A percentile compares a stretch with the other conserved stretches of the same genome.
These are phyloP conservation scores for Cyclostephanos invisitatus DNA, from an alignment of 108 stramenopile genomes.

Conservation along the genomic window DNA sequence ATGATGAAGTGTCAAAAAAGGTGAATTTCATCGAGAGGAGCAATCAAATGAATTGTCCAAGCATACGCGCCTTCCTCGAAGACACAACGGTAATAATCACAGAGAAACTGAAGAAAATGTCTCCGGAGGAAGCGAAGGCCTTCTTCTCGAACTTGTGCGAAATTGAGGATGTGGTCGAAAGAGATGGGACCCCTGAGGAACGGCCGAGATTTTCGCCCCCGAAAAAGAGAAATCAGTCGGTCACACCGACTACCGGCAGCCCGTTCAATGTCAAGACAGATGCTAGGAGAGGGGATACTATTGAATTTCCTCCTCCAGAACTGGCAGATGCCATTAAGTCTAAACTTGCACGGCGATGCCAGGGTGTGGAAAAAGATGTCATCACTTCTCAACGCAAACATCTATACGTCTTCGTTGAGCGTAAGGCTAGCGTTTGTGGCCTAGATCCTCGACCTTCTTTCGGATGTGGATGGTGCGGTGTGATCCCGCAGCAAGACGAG, in stretches of 20 bases:
- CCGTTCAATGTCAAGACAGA: no score
- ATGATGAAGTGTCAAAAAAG: background rate
- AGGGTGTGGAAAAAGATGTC: background rate
- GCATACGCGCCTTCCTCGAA: background rate
- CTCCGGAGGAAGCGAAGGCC: background rate
- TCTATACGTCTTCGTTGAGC: slow-evolving; percentile 4
- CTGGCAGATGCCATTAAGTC: no score
- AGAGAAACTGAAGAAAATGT: slow-evolving; percentile 3
- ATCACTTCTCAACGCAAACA: no score
- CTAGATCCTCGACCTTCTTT: slow-evolving; percentile 23
- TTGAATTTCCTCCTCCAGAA: no score
- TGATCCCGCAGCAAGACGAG: background rate
- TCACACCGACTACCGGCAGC: no score
- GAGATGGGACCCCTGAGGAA: background rate
- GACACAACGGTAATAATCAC: background rate
- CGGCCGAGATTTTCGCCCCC: background rate
- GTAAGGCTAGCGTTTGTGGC: slow-evolving; percentile 1
- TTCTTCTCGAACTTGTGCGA: slow-evolving; percentile 1
- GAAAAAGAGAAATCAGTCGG: no score
- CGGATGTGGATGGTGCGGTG: slow-evolving; percentile 21
- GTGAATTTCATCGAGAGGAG: background rate
- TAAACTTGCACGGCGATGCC: background rate
- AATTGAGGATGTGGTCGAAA: background rate
- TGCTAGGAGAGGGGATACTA: no score
- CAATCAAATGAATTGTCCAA: background rate